A percentile compares a stretch with the other conserved stretches of the same genome.
Conservation (phyloP, 305 asterid genomes). For the Nicotiana rustica region DNA sequence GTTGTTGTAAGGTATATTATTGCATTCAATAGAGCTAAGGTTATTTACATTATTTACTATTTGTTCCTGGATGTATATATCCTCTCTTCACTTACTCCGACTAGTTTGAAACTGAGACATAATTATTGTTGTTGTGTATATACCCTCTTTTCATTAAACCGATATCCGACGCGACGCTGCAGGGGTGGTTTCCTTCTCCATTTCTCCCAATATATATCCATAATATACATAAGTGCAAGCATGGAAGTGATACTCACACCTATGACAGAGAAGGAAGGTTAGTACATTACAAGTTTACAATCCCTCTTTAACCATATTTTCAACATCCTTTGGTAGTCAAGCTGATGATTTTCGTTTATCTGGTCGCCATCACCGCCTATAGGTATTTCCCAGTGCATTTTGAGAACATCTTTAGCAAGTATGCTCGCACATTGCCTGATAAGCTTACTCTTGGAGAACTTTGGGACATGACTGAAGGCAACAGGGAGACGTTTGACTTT, state of each 20-base stretch:
- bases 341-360: neutral
- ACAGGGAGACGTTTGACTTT: slow-evolving; percentile 61
- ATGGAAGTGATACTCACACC: slow-evolving; percentile 76
- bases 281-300: neutral
- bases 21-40: no score
- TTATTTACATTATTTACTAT: no score
- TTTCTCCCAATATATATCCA: slow-evolving; percentile 69
- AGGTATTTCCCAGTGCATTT: slow-evolving; percentile 71
- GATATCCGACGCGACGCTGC: neutral
- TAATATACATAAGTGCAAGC: slow-evolving; percentile 77
- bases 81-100: neutral
- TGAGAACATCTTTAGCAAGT: slow-evolving; percentile 83
- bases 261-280: slow-evolving; percentile 79
- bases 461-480: slow-evolving; percentile 77
- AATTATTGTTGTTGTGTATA: neutral
- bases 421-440: slow-evolving; percentile 61
- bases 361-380: neutral
- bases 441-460: slow-evolving; percentile 70
- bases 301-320: no score
- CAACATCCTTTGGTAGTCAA: no score
- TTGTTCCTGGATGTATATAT: neutral
- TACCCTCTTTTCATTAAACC: neutral
- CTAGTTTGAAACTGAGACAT: neutral
- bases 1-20: no score
- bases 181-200: slow-evolving; percentile 86